Evolutionary conservation across 768 basidiomycete species (phyloP), one percentile per base, ranked within the genome.

Genomic region (Podaxis carcinomalis): DNA sequence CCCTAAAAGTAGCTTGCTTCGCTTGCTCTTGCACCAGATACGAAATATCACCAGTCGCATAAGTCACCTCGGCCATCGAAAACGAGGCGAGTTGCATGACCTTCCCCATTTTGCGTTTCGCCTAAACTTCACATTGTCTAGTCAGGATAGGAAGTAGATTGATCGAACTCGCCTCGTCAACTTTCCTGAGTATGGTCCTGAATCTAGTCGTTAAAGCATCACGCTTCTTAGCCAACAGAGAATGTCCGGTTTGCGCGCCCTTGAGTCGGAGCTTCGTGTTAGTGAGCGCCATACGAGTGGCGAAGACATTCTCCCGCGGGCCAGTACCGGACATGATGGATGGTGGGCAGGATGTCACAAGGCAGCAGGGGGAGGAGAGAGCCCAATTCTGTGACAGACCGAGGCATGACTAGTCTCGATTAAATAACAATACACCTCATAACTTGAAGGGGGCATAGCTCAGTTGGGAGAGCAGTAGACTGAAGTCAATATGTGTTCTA

Each of bases 51-150:
- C 93, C 93, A 7, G 97, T 96, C 36, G 95, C 87, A 77, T 98
- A 99, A 19, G 95, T 96, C 65, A 99, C 97, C 74, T 98, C 96
- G 0, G 97, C 97, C 78, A 98, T 89, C 46, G 95, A 97, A 81
- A 99, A 97, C 44, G 97, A 98, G 25, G 97, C 97, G 54, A 98
- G 82, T 73, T 99, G 97, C 88, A 99, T 97, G 25, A 98, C 95
- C 62, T 92, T 83, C 32, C 97, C 97, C 97, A 98, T 99, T 78
- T 98, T 95, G 62, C 95, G 86, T 74, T 99, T 99, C 9, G 97
- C 96, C 95, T 98, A 65, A 63, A 63, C 32, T 58, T 66, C 72
- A 55, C 62, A 65, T 57, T 64, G 61, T 66, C 73, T 50, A 71
- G 61, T 65, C 57, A 50, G 53, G 50, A 50, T 52, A 25, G 5